Evolutionary conservation across 1,139 yeast species (phyloP).

Genomic region (Yarrowia galli): DNA sequence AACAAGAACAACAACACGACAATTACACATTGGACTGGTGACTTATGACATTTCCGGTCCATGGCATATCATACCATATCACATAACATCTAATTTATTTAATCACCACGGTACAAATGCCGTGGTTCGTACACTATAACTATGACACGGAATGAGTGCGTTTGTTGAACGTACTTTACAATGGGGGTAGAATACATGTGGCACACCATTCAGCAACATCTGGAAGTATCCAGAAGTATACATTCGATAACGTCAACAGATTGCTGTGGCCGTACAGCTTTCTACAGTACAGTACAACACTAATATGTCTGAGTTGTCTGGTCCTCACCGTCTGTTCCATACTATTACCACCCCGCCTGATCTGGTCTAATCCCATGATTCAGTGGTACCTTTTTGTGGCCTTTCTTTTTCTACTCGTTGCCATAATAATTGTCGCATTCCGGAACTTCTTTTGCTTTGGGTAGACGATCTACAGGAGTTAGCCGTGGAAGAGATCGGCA

Average conservation of each 20-base stretch:
- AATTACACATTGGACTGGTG: neutral
- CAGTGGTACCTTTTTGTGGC: neutral
- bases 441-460: slow-evolving; percentile 15
- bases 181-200: too few relatives aligned
- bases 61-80: neutral
- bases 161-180: too few relatives aligned
- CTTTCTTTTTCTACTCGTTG: neutral
- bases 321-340: too few relatives aligned
- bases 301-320: too few relatives aligned
- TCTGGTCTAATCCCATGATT: neutral
- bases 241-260: too few relatives aligned
- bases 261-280: too few relatives aligned
- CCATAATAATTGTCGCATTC: neutral
- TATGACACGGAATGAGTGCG: too few relatives aligned
- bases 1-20: neutral
- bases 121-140: neutral
- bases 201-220: too few relatives aligned
- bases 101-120: slow-evolving; percentile 10
- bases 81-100: slow-evolving; percentile 29
- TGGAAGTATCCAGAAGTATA: too few relatives aligned
- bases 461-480: slow-evolving; percentile 25
- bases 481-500: slow-evolving; percentile 21
- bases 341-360: too few relatives aligned
- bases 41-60: neutral
- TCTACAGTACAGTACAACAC: too few relatives aligned